A percentile compares a stretch with the other conserved stretches of the same genome.
These are phyloP conservation scores for Chytriomyces confervae DNA, from an alignment of 192 early-diverging fungal genomes.

Conservation along the genomic window DNA sequence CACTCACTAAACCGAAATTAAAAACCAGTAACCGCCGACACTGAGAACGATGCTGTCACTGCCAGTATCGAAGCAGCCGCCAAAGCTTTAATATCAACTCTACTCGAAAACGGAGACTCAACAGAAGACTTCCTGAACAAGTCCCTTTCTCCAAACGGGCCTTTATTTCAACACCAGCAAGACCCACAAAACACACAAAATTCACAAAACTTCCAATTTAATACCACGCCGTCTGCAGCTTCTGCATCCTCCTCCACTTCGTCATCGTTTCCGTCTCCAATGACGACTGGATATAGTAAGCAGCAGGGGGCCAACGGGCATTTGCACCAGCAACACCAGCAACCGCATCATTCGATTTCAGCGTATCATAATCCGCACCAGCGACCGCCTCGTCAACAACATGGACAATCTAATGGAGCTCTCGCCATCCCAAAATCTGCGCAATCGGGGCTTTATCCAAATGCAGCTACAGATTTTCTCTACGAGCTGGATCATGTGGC, in stretches of 20 bases:
- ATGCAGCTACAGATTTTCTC: no score
- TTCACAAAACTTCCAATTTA: not conserved
- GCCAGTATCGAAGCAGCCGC: conserved; percentile 31
- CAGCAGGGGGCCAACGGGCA: no score
- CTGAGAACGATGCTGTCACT: conserved; percentile 10
- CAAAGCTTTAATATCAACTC: conserved; percentile 23
- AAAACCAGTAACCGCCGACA: not conserved
- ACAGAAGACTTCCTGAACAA: not conserved
- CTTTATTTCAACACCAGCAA: not conserved
- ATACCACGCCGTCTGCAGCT: not conserved
- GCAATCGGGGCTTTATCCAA: no score
- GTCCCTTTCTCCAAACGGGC: not conserved
- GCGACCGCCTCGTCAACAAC: no score
- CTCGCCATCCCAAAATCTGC: no score
- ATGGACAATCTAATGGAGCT: no score
- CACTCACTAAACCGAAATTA: not conserved
- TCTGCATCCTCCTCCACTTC: not conserved
- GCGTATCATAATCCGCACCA: no score
- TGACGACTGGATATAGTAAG: not conserved
- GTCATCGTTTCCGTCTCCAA: not conserved
- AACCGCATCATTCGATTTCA: no score
- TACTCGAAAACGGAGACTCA: conserved; percentile 7
- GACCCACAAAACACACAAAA: not conserved
- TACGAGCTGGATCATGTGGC: no score
- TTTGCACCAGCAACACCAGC: no score